Percentiles rank a stretch among this genome's conserved stretches.
phyloP scores from a whole-genome alignment of 768 basidiomycete species.

The Leccinum obscurum region DNA sequence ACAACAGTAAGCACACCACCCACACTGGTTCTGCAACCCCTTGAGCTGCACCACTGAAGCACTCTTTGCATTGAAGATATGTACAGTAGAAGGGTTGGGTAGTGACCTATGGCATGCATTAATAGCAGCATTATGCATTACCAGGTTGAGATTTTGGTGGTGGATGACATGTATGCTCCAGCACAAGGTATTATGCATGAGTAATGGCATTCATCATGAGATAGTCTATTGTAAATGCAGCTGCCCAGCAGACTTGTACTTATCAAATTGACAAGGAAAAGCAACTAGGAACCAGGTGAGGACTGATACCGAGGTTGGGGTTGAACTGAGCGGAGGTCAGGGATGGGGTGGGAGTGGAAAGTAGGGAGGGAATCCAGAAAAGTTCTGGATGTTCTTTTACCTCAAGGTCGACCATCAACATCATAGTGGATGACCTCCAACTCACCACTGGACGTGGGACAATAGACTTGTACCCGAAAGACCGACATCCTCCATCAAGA shows the following conservation, averaged over 20 bases:
- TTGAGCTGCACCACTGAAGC: no score
- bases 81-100: no score
- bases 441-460: background rate
- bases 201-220: no score
- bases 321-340: background rate
- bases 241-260: background rate
- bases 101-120: no score
- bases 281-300: background rate
- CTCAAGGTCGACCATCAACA: background rate
- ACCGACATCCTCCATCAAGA: background rate
- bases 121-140: no score
- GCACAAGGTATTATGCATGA: no score
- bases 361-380: background rate
- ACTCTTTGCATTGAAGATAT: no score
- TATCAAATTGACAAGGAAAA: background rate
- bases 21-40: no score
- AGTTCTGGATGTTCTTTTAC: background rate
- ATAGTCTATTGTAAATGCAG: background rate
- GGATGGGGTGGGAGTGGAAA: background rate
- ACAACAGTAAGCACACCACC: no score
- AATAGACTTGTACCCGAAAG: background rate
- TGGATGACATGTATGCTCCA: no score
- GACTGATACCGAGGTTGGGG: background rate
- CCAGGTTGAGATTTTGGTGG: no score
- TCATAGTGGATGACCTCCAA: no score